phyloP scores from a whole-genome alignment of 371 early-diverging fungal genomes.

The Syncephalastrum monosporum region DNA sequence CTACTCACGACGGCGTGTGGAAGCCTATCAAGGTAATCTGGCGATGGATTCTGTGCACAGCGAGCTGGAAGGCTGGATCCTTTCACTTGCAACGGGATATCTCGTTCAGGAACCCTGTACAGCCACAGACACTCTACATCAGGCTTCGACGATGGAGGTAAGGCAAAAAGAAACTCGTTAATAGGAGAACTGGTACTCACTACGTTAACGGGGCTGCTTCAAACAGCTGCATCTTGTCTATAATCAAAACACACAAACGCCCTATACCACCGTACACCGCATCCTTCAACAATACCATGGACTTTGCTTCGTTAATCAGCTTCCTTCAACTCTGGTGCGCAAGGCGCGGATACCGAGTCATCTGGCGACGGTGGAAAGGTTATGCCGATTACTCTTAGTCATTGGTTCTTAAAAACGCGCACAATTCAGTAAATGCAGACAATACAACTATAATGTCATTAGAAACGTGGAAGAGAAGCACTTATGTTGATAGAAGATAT shows the following conservation, averaged over 20 bases:
- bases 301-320: constrained; percentile 51
- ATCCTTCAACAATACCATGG: constrained; percentile 59
- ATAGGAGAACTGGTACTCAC: neutral
- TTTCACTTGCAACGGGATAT: constrained; percentile 61
- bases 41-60: constrained; percentile 16
- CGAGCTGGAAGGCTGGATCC: constrained; percentile 45
- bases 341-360: no score
- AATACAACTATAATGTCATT: no score
- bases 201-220: neutral
- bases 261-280: constrained; percentile 42
- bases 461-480: no score
- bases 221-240: constrained; percentile 38
- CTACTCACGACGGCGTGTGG: constrained; percentile 45
- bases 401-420: no score
- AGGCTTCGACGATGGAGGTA: constrained; percentile 46
- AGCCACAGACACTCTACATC: constrained; percentile 14
- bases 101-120: constrained; percentile 23
- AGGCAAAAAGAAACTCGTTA: neutral
- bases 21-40: constrained; percentile 27
- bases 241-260: constrained; percentile 38
- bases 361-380: no score
- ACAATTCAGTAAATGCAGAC: no score
- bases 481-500: no score
- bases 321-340: constrained; percentile 30
- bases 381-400: no score